Percentiles rank a stretch among this genome's conserved stretches.
Evolutionary conservation across 2,329 filamentous ascomycete species (phyloP).

Genomic region (Zalaria obscura): DNA sequence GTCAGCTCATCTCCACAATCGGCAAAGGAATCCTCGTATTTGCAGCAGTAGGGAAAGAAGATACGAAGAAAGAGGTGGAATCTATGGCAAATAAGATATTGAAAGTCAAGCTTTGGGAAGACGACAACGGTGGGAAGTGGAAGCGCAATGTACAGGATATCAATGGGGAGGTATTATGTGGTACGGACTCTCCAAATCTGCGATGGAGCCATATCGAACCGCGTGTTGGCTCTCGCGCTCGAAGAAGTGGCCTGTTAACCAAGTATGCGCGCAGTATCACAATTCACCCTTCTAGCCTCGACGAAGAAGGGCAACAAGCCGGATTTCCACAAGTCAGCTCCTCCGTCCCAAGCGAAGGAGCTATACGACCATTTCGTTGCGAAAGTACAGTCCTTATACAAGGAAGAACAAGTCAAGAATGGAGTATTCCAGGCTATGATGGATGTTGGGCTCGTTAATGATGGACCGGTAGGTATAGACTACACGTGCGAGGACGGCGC

Average conservation of each 20-base stretch:
- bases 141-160: slow-evolving; percentile 83
- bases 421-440: slow-evolving; percentile 99
- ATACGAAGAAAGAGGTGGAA: slow-evolving; percentile 79
- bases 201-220: not conserved
- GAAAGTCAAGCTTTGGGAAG: slow-evolving; percentile 86
- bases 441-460: slow-evolving; percentile 87
- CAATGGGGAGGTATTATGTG: slow-evolving; percentile 82
- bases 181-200: slow-evolving; percentile 34
- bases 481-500: slow-evolving; percentile 42
- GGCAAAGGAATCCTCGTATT: slow-evolving; percentile 82
- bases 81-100: slow-evolving; percentile 71
- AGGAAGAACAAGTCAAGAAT: slow-evolving; percentile 66
- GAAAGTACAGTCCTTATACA: slow-evolving; percentile 60
- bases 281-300: slow-evolving; percentile 85
- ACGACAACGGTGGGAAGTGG: slow-evolving; percentile 70
- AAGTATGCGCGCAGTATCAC: slow-evolving; percentile 54
- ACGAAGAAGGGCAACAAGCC: slow-evolving; percentile 96
- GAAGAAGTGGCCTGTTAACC: not conserved
- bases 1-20: slow-evolving; percentile 78
- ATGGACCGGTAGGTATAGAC: slow-evolving; percentile 55
- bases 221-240: slow-evolving; percentile 3
- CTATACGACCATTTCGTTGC: slow-evolving; percentile 76
- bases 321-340: slow-evolving; percentile 80
- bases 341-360: slow-evolving; percentile 60
- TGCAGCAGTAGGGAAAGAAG: slow-evolving; percentile 78